A percentile compares a stretch with the other conserved stretches of the same genome.
These are phyloP conservation scores for Naganishia sp. DNA, from an alignment of 1,284 basidiomycete genomes.

Conservation along the genomic window DNA sequence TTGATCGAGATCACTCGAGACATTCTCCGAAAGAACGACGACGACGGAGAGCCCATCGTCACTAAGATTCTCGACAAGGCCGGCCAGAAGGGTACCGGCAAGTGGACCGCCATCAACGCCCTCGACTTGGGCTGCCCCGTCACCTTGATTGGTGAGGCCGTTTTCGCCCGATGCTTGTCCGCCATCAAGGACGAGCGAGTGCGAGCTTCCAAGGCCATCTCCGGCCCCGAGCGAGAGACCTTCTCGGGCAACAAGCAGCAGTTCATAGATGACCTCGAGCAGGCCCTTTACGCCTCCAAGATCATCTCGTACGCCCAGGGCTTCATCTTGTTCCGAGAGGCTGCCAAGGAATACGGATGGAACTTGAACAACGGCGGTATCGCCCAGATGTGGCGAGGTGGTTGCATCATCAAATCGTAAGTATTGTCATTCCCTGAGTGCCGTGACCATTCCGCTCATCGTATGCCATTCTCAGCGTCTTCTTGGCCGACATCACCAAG, in stretches of 20 bases:
- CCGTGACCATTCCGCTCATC: constrained; percentile 1
- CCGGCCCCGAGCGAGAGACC: constrained; percentile 83
- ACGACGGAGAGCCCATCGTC: constrained; percentile 87
- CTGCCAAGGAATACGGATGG: constrained; percentile 83
- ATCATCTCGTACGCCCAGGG: constrained; percentile 99
- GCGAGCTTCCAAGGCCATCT: constrained; percentile 86
- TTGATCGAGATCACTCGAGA: constrained; percentile 96
- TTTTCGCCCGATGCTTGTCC: constrained; percentile 97
- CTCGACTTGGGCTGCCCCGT: constrained; percentile 93
- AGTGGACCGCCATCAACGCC: constrained; percentile 99
- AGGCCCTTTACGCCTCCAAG: constrained; percentile 98
- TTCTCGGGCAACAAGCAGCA: constrained; percentile 99
- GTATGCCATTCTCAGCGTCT: constrained; percentile 68
- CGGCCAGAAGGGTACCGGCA: constrained; percentile 99
- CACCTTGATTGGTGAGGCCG: constrained; percentile 98
- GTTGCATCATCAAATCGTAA: constrained; percentile 89
- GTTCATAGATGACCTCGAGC: constrained; percentile 95
- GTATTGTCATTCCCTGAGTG: constrained; percentile 5
- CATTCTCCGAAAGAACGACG: constrained; percentile 94
- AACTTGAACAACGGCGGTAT: constrained; percentile 80
- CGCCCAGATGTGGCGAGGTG: constrained; percentile 99
- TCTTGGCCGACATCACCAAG: constrained; percentile 87
- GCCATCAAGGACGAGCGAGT: constrained; percentile 96
- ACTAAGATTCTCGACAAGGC: constrained; percentile 93
- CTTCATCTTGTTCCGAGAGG: constrained; percentile 99